Conservation (phyloP, 129 eudicot species). For the Chrysanthemum makinoi region DNA sequence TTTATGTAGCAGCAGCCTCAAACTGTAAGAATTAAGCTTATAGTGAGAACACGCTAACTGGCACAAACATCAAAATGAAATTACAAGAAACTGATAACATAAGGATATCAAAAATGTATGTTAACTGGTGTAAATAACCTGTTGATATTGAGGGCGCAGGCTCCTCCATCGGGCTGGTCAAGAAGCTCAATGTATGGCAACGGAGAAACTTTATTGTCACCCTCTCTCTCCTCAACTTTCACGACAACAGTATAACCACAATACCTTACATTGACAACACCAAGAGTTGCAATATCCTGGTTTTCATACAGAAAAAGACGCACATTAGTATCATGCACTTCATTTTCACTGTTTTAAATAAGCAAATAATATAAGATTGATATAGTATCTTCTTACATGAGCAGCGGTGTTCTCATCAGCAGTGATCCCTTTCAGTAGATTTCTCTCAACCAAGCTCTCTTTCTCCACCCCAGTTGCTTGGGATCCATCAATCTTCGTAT, state of each 20-base stretch:
- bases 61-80: neutral
- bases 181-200: constrained; percentile 58
- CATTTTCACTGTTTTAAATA: constrained; percentile 8
- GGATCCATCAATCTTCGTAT: constrained; percentile 92
- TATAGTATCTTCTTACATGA: constrained; percentile 61
- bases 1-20: constrained; percentile 84
- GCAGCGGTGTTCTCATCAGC: constrained; percentile 99
- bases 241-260: constrained; percentile 88
- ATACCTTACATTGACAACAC: constrained; percentile 78
- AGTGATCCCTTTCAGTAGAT: constrained; percentile 94
- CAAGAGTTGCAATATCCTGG: constrained; percentile 94
- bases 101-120: constrained; percentile 1
- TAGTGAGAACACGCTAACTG: constrained; percentile 21
- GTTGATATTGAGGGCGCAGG: constrained; percentile 93
- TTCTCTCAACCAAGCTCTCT: constrained; percentile 68
- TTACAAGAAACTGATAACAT: neutral
- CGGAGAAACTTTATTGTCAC: constrained; percentile 39
- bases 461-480: constrained; percentile 72
- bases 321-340: neutral
- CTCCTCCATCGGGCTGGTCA: constrained; percentile 99
- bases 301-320: constrained; percentile 15
- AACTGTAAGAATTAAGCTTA: constrained; percentile 52
- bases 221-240: constrained; percentile 70
- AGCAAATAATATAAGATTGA: neutral
- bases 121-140: constrained; percentile 47